Evolutionary conservation across 2,329 filamentous ascomycete genomes (phyloP).

Genomic region (Amylocarpus encephaloides): DNA sequence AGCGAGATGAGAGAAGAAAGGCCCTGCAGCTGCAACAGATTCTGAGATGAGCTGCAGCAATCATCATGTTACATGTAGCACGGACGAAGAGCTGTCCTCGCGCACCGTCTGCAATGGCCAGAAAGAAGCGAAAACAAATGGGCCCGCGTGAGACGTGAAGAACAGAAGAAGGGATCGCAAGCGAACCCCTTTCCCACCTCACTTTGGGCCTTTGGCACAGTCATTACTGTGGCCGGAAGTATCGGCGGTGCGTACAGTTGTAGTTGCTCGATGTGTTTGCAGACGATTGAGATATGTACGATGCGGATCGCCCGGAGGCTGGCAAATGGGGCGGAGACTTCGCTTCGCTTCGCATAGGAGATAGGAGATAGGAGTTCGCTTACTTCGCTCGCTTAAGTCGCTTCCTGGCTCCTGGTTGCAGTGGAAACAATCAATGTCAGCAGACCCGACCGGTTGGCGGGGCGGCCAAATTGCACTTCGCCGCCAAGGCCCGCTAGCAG

Average conservation of each 20-base stretch:
- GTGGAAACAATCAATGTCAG: not conserved
- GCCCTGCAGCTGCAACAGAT: not conserved
- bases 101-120: no score
- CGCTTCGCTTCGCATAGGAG: no score
- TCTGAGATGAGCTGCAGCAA: not conserved
- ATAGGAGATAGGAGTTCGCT: no score
- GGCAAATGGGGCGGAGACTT: not conserved
- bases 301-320: slow-evolving; percentile 4
- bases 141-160: no score
- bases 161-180: no score
- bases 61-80: not conserved
- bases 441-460: not conserved
- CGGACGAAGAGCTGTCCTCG: no score
- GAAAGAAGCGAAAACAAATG: no score
- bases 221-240: not conserved
- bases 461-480: not conserved
- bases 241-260: not conserved
- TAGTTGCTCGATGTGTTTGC: not conserved
- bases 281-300: not conserved
- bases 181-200: no score
- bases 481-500: not conserved
- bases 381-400: no score
- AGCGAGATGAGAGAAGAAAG: not conserved
- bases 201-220: no score
- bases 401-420: not conserved